phyloP scores from a whole-genome alignment of 805 yeast genomes.

The Candida khao-thaluensis region DNA sequence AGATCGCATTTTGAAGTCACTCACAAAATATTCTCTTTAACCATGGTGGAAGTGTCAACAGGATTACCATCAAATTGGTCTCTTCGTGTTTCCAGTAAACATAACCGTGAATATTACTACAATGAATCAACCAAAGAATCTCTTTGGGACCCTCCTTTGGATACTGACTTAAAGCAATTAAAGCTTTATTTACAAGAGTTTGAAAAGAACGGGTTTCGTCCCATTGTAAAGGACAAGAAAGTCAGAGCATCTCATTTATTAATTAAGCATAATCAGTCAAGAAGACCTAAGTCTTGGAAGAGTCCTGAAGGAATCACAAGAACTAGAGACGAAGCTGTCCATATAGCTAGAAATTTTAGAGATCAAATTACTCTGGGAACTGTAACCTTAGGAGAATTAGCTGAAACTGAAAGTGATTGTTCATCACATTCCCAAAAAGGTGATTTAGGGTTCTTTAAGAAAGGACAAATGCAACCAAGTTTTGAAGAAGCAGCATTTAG shows the following conservation, averaged over 20 bases:
- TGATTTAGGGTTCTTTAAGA: constrained; percentile 85
- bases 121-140: constrained; percentile 70
- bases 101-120: constrained; percentile 80
- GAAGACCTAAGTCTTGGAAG: constrained; percentile 94
- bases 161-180: constrained; percentile 64
- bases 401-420: constrained; percentile 84
- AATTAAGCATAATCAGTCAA: constrained; percentile 76
- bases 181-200: constrained; percentile 51
- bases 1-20: not conserved
- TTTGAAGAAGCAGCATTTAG: constrained; percentile 87
- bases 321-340: constrained; percentile 79
- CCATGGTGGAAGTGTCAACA: constrained; percentile 32
- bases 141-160: constrained; percentile 89
- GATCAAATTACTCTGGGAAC: constrained; percentile 63
- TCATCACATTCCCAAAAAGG: constrained; percentile 85
- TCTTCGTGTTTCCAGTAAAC: constrained; percentile 72
- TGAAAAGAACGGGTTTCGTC: constrained; percentile 41
- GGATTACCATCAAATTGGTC: constrained; percentile 91
- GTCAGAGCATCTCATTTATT: constrained; percentile 81
- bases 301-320: constrained; percentile 67
- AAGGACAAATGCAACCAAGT: constrained; percentile 92
- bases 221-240: constrained; percentile 49
- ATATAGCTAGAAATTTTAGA: constrained; percentile 56
- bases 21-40: constrained; percentile 1
- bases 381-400: constrained; percentile 65